A percentile compares a stretch with the other conserved stretches of the same genome.
These are phyloP conservation scores for Yamadazyma triangularis DNA, from an alignment of 1,139 yeast species.

Conservation along the genomic window DNA sequence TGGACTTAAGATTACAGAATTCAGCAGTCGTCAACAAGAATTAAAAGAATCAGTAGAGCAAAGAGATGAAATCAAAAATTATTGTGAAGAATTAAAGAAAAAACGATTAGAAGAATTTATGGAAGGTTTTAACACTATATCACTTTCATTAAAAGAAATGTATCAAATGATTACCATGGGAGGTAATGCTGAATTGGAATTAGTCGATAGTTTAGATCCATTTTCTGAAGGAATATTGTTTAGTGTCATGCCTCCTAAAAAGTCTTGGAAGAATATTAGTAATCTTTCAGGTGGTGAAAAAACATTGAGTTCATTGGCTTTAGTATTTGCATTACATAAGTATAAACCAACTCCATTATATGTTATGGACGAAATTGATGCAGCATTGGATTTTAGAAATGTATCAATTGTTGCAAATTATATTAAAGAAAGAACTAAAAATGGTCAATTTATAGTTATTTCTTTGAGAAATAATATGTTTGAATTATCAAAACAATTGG, in stretches of 20 bases:
- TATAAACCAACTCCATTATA: conserved; percentile 96
- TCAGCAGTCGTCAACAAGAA: conserved; percentile 55
- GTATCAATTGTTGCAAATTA: conserved; percentile 97
- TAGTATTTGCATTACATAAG: conserved; percentile 93
- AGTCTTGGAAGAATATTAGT: conserved; percentile 93
- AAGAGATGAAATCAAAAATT: conserved; percentile 62
- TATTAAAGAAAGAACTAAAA: conserved; percentile 90
- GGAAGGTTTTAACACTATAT: conserved; percentile 86
- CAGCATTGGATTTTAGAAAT: conserved; percentile 94
- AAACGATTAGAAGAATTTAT: conserved; percentile 83
- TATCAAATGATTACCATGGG: conserved; percentile 99
- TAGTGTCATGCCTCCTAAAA: conserved; percentile 99
- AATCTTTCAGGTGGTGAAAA: conserved; percentile 98
- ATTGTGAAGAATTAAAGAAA: conserved; percentile 67
- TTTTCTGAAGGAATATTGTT: conserved; percentile 94
- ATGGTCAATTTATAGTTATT: conserved; percentile 95
- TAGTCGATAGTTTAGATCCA: conserved; percentile 96
- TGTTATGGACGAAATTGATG: conserved; percentile 99
- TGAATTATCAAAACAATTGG: conserved; percentile 88
- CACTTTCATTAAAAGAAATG: conserved; percentile 91
- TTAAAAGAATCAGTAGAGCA: conserved; percentile 62
- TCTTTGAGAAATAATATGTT: conserved; percentile 97
- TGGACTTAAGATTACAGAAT: conserved; percentile 63
- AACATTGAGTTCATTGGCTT: conserved; percentile 88
- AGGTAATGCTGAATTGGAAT: conserved; percentile 95